Conservation (phyloP, 331 rosid species). For the Cydonia oblonga region DNA sequence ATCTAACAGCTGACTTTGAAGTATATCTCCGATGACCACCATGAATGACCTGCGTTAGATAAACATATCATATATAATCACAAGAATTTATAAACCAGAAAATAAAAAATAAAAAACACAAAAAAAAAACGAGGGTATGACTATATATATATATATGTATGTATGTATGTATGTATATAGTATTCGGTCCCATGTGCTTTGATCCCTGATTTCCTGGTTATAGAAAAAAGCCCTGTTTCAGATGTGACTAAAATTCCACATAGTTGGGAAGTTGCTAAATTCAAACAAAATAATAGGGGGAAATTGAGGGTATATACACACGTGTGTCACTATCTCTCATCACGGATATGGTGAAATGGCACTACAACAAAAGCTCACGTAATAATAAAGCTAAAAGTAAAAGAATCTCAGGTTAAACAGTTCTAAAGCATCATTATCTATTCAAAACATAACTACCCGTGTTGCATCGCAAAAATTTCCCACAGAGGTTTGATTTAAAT, state of each 20-base stretch:
- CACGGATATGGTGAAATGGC: not conserved
- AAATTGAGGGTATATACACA: not conserved
- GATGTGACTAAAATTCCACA: not conserved
- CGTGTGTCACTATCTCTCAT: not conserved
- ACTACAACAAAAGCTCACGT: not conserved
- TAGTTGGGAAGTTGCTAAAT: not conserved
- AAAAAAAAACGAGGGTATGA: not conserved
- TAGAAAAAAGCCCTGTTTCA: not conserved
- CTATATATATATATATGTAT: too few relatives aligned
- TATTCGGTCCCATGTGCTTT: not conserved
- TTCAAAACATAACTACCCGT: not conserved
- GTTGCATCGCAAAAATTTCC: not conserved
- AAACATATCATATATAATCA: not conserved
- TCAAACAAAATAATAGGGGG: not conserved
- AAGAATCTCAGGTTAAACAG: not conserved
- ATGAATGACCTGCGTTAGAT: conserved; percentile 11
- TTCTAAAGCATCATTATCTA: not conserved
- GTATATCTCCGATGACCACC: conserved; percentile 12
- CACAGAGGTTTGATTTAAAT: not conserved
- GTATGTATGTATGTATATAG: too few relatives aligned
- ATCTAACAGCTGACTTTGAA: conserved; percentile 13
- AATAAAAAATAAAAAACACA: not conserved
- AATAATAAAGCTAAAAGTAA: not conserved
- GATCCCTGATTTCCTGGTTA: not conserved
- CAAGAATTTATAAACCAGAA: not conserved